phyloP scores from a whole-genome alignment of 1,139 yeast species.

The Saccharomyces uvarum region DNA sequence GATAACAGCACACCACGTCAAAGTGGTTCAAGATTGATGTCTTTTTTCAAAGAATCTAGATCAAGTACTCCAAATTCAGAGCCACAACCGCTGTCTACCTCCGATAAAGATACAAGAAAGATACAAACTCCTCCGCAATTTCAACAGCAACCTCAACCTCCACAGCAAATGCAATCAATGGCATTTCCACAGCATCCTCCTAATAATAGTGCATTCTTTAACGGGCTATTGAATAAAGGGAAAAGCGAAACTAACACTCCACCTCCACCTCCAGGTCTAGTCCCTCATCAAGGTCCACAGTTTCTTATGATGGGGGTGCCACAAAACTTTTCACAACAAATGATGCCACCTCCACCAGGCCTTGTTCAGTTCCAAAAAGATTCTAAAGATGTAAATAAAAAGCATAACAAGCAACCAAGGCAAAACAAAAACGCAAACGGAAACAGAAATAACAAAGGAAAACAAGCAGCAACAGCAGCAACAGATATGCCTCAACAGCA shows the following conservation, averaged over 20 bases:
- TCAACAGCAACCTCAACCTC: slow-evolving; percentile 7
- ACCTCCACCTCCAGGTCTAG: slow-evolving; percentile 12
- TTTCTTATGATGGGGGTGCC: slow-evolving; percentile 6
- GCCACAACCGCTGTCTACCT: slow-evolving; percentile 7
- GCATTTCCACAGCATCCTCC: slow-evolving; percentile 10
- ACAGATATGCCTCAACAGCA: slow-evolving; percentile 16
- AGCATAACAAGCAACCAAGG: slow-evolving; percentile 23
- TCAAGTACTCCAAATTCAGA: slow-evolving; percentile 4
- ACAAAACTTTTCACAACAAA: slow-evolving; percentile 15
- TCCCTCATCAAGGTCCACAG: slow-evolving; percentile 8
- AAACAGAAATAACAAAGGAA: slow-evolving; percentile 2
- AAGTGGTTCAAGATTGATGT: slow-evolving; percentile 28
- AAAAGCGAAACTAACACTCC: slow-evolving; percentile 8
- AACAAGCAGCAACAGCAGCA: slow-evolving; percentile 3
- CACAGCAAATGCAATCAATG: slow-evolving; percentile 7
- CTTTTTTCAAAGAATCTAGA: slow-evolving; percentile 22
- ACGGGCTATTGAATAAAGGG: slow-evolving; percentile 26
- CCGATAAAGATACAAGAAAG: slow-evolving; percentile 3
- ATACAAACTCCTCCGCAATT: slow-evolving; percentile 9
- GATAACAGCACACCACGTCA: slow-evolving; percentile 5
- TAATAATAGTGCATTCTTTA: slow-evolving; percentile 26
- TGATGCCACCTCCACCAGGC: slow-evolving; percentile 20
- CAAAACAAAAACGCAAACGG: slow-evolving; percentile 26
- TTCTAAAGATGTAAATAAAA: not conserved
- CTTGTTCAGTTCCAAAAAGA: slow-evolving; percentile 2